A percentile compares a stretch with the other conserved stretches of the same genome.
Evolutionary conservation across 768 basidiomycete genomes (phyloP).

Genomic region (Neoboletus brunneissimus): DNA sequence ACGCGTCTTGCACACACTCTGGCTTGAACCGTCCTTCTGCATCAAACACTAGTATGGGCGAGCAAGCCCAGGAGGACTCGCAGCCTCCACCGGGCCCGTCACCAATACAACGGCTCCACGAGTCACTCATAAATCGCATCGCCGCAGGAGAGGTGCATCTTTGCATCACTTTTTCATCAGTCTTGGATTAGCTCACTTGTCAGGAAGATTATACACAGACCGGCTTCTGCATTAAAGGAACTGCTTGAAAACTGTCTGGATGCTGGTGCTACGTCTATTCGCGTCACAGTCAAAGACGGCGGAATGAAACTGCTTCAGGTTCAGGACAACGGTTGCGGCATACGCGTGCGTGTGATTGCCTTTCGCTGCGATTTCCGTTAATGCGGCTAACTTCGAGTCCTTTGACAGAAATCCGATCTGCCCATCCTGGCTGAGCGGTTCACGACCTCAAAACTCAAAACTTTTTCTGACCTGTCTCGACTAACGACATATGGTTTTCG

Average conservation of each 20-base stretch:
- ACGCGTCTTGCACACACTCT: too few relatives aligned
- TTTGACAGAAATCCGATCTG: conserved; percentile 73
- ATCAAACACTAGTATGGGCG: conserved; percentile 8
- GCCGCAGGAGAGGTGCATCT: conserved; percentile 67
- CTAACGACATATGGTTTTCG: conserved; percentile 94
- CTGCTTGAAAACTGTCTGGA: conserved; percentile 95
- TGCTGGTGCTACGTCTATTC: conserved; percentile 84
- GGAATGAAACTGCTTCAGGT: conserved; percentile 94
- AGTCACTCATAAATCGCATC: conserved; percentile 87
- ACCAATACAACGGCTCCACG: conserved; percentile 73
- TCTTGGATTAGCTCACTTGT: conserved; percentile 17
- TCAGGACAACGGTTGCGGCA: conserved; percentile 95
- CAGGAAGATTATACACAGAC: conserved; percentile 77
- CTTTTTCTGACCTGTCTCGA: conserved; percentile 81
- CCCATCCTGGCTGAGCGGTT: conserved; percentile 92
- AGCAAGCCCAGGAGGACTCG: conserved; percentile 11
- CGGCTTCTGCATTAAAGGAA: conserved; percentile 94
- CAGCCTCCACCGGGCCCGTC: conserved; percentile 42
- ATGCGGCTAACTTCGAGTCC: neutral
- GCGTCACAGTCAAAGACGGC: conserved; percentile 89
- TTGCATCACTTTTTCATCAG: neutral
- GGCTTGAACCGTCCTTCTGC: too few relatives aligned
- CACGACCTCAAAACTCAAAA: conserved; percentile 89
- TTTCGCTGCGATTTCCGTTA: neutral
- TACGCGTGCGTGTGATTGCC: conserved; percentile 56